Evolutionary conservation across 768 basidiomycete genomes (phyloP).

Genomic region (Suillus tomentosus): DNA sequence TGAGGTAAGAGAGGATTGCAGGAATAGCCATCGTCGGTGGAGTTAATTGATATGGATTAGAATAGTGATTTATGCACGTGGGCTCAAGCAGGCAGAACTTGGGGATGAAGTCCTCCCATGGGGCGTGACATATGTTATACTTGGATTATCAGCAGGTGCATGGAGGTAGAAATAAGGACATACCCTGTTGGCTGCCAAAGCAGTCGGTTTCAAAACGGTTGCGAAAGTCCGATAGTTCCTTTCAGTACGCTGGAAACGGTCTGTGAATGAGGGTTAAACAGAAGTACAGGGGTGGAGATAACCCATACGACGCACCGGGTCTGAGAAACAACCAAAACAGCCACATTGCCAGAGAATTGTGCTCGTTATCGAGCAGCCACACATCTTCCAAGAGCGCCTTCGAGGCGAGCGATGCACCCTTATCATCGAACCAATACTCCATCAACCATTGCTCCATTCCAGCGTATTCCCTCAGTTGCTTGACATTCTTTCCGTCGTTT

Average conservation of each 20-base stretch:
- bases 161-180: conserved; percentile 30
- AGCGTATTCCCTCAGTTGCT: conserved; percentile 71
- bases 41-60: conserved; percentile 44
- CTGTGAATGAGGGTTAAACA: conserved; percentile 34
- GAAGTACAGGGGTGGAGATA: conserved; percentile 7
- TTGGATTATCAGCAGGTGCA: conserved; percentile 30
- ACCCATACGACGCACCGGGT: conserved; percentile 47
- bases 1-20: conserved; percentile 71
- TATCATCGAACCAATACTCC: conserved; percentile 64
- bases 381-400: conserved; percentile 41
- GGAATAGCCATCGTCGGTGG: conserved; percentile 68
- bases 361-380: conserved; percentile 60
- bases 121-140: conserved; percentile 60
- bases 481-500: conserved; percentile 72
- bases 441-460: conserved; percentile 62
- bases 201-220: conserved; percentile 58
- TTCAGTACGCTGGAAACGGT: conserved; percentile 46
- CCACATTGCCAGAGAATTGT: conserved; percentile 72
- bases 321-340: conserved; percentile 72
- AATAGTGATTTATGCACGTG: conserved; percentile 42
- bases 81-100: conserved; percentile 20
- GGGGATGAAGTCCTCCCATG: conserved; percentile 62
- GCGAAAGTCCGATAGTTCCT: conserved; percentile 45
- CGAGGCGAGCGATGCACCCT: conserved; percentile 56
- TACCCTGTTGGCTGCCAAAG: conserved; percentile 67